Evolutionary conservation across 2,329 filamentous ascomycete genomes (phyloP).

Genomic region (Fusarium tanahbumbuense): DNA sequence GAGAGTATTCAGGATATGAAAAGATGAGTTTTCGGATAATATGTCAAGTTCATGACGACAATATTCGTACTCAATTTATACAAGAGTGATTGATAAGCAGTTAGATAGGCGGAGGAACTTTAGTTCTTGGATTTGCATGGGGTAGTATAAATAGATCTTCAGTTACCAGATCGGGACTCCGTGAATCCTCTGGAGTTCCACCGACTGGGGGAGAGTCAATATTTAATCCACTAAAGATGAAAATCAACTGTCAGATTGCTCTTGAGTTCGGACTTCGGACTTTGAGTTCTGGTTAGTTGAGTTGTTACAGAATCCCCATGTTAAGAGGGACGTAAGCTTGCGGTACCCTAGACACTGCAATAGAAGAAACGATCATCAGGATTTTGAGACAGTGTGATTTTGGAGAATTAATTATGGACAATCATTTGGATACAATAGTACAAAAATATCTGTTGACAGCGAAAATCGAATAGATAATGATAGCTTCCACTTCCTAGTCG

Average conservation of each 20-base stretch:
- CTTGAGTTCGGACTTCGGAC: background rate
- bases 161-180: slow-evolving; percentile 27
- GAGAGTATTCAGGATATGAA: background rate
- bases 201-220: background rate
- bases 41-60: background rate
- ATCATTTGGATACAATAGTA: background rate
- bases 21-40: background rate
- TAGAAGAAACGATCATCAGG: background rate
- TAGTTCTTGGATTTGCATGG: background rate
- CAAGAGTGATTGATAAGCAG: background rate
- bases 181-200: slow-evolving; percentile 3
- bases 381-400: background rate
- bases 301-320: no score
- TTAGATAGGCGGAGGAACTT: background rate
- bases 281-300: background rate
- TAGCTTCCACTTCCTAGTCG: background rate
- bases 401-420: background rate
- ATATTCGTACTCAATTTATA: background rate
- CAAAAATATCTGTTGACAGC: background rate
- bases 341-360: background rate
- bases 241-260: background rate
- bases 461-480: background rate
- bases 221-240: background rate
- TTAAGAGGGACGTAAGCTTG: background rate
- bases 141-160: slow-evolving; percentile 14